Base-by-base conservation (phyloP, 225 moss, liverwort and hornwort genomes). In the Asterella californica region DNA sequence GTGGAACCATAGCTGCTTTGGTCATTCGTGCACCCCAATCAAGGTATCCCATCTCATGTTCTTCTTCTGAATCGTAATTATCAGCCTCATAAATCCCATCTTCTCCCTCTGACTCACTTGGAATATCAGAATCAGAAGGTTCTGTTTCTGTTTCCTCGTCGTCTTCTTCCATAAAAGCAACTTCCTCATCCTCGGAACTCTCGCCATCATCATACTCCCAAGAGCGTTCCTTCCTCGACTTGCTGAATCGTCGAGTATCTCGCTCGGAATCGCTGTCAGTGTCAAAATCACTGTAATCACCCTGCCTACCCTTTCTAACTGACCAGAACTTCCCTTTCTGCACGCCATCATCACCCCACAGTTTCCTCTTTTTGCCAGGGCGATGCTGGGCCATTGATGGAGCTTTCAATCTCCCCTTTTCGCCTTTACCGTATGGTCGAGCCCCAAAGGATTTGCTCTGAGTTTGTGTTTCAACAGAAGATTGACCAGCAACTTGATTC, bases 1-100 rank as follows among this genome's bases (percentile, higher is more conserved):
- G 97, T 65, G 97, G 97, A 74, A 99, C 97, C 97, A 99, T 99
- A 73, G 94, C 95, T 76, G 95, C 94, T 86, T 99, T 99, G 50
- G 97, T 99, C 97, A 99, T 99, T 65, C 97, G 86, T 63, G 94
- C 95, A 37, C 97, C 97, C 97, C 97, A 99, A 83, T 80, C 78
- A 9, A 67, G 80, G 84, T 89, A 87, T 82, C 84, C 84, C 84
- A 88, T 63, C 83, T 88, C 88, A 83, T 86, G 70, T 83, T 93
- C 93, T 61, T 89, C 89, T 73, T 99, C 95, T 77, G 92, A 83
- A 70, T 87, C 91, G 79, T 89, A 88, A 74, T 87, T 88, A 42
- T 91, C 92, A 76, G 92, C 95, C 57, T 94, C 93, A 81, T 89
- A 86, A 32, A 83, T 67, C 72, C 90, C 92, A 86, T 99, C 95